Conservation (phyloP, 352 stramenopile genomes). For the Pythium brassicae region DNA sequence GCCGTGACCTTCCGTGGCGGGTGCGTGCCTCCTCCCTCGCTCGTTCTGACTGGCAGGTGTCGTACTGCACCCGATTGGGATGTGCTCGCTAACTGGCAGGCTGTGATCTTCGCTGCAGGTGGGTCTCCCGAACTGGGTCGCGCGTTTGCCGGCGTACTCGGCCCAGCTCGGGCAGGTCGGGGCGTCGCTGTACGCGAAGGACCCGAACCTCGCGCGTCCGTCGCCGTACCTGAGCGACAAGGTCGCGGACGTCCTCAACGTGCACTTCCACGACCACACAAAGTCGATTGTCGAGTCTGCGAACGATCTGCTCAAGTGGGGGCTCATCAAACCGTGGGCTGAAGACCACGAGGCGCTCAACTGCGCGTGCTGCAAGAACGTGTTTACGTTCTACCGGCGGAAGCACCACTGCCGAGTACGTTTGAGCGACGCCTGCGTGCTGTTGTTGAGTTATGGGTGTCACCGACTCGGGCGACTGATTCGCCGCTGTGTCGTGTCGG, state of each 20-base stretch:
- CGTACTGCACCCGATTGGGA: not conserved
- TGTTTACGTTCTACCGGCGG: slow-evolving; percentile 79
- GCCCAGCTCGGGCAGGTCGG: slow-evolving; percentile 85
- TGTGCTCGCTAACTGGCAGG: not conserved
- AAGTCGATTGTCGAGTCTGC: slow-evolving; percentile 75
- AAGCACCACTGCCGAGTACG: slow-evolving; percentile 82
- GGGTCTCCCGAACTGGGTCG: slow-evolving; percentile 80
- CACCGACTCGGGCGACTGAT: not conserved
- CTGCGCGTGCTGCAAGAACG: slow-evolving; percentile 68
- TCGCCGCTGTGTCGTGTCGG: not conserved
- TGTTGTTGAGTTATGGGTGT: no score
- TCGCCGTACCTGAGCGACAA: slow-evolving; percentile 84
- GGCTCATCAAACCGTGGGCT: slow-evolving; percentile 85
- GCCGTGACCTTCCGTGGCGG: slow-evolving; percentile 78
- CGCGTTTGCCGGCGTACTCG: slow-evolving; percentile 77
- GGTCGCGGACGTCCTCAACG: slow-evolving; percentile 72
- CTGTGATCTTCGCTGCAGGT: slow-evolving; percentile 21
- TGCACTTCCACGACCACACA: slow-evolving; percentile 60
- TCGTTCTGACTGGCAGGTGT: not conserved
- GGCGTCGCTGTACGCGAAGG: slow-evolving; percentile 60
- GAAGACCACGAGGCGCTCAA: slow-evolving; percentile 77
- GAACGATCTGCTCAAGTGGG: slow-evolving; percentile 83
- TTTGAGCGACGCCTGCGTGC: not conserved
- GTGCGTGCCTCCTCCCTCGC: slow-evolving; percentile 28
- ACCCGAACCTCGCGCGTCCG: slow-evolving; percentile 42